Evolutionary conservation across 2,329 filamentous ascomycete species (phyloP).

Genomic region (Thermothelomyces thermophilus): DNA sequence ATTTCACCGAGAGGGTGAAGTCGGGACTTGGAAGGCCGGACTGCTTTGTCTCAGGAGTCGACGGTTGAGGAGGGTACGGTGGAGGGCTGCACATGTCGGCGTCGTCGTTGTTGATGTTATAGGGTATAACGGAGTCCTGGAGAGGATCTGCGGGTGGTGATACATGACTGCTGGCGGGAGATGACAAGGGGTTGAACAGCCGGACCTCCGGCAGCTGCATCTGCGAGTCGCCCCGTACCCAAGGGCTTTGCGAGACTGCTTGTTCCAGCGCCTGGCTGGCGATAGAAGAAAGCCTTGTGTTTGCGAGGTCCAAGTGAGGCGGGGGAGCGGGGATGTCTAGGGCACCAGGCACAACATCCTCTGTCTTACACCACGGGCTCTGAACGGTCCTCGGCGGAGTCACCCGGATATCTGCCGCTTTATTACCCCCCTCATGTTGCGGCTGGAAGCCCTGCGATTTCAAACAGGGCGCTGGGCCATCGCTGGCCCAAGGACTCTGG

Average conservation of each 20-base stretch:
- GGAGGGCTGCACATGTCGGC: conserved; percentile 12
- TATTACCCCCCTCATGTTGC: neutral
- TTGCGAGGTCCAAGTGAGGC: neutral
- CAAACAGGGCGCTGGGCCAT: neutral
- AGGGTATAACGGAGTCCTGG: neutral
- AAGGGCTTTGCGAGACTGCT: conserved; percentile 17
- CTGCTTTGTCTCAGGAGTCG: conserved; percentile 24
- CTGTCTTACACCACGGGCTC: conserved; percentile 27
- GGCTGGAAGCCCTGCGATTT: neutral
- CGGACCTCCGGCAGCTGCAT: conserved; percentile 8
- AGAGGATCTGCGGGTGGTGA: conserved; percentile 6
- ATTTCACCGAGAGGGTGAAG: conserved; percentile 42
- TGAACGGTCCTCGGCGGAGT: conserved; percentile 24
- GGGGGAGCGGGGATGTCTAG: neutral
- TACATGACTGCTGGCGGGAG: conserved; percentile 14
- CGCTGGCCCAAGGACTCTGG: conserved; percentile 13
- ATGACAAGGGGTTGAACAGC: conserved; percentile 18
- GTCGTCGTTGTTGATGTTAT: conserved; percentile 1
- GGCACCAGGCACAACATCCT: neutral
- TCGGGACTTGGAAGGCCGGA: conserved; percentile 38
- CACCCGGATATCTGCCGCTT: neutral
- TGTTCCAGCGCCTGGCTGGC: conserved; percentile 6
- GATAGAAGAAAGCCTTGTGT: conserved; percentile 2
- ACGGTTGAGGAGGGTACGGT: conserved; percentile 20
- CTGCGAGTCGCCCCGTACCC: conserved; percentile 24